These are phyloP conservation scores for Moniliella sp. DNA, from an alignment of 1,284 basidiomycete species.

Conservation along the genomic window DNA sequence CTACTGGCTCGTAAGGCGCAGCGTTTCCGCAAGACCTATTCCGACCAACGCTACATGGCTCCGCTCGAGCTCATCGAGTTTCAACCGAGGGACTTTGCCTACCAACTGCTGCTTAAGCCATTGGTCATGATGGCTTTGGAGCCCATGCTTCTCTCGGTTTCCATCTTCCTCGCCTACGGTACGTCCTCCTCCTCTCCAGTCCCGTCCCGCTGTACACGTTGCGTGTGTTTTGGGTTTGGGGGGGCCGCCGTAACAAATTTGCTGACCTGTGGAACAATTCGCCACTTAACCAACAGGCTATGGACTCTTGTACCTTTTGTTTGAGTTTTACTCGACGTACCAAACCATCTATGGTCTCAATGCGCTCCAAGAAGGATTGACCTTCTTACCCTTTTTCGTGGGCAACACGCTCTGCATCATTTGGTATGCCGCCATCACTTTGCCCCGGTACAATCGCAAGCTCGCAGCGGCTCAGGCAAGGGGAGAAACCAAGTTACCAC, in stretches of 20 bases:
- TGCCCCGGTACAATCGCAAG: slow-evolving; percentile 12
- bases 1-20: slow-evolving; percentile 42
- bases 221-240: too few relatives aligned
- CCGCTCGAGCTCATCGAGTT: slow-evolving; percentile 18
- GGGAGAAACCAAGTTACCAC: slow-evolving; percentile 23
- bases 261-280: too few relatives aligned
- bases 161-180: slow-evolving; percentile 50
- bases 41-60: slow-evolving; percentile 42
- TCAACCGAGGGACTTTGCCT: slow-evolving; percentile 35
- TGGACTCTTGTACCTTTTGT: too few relatives aligned
- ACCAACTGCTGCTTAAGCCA: slow-evolving; percentile 46
- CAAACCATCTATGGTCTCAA: slow-evolving; percentile 16
- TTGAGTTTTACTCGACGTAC: too few relatives aligned
- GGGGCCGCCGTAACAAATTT: too few relatives aligned
- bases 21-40: slow-evolving; percentile 43
- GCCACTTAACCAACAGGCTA: too few relatives aligned
- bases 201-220: too few relatives aligned
- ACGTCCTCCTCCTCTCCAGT: too few relatives aligned
- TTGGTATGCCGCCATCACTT: slow-evolving; percentile 13
- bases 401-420: slow-evolving; percentile 14
- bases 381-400: slow-evolving; percentile 30
- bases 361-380: slow-evolving; percentile 20
- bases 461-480: slow-evolving; percentile 12
- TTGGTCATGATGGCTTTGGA: slow-evolving; percentile 43
- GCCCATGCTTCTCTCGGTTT: slow-evolving; percentile 53